phyloP scores from a whole-genome alignment of 331 rosid species.

The Telfairia occidentalis region DNA sequence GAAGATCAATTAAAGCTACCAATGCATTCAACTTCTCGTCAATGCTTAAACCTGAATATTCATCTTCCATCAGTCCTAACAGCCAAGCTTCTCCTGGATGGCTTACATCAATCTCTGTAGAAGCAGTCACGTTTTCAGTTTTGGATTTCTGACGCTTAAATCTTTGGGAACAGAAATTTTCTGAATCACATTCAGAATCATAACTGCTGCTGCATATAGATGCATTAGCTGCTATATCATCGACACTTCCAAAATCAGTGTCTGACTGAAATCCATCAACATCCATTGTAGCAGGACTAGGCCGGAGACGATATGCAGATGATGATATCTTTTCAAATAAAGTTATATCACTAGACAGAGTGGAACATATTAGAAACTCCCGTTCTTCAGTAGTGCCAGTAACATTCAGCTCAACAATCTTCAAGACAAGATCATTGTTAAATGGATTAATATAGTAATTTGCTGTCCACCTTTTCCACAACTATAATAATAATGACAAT shows the following conservation, averaged over 20 bases:
- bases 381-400: conserved; percentile 57
- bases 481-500: background rate
- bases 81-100: conserved; percentile 86
- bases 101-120: conserved; percentile 90
- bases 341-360: conserved; percentile 84
- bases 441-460: conserved; percentile 12
- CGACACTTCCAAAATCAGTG: conserved; percentile 78
- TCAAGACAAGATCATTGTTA: conserved; percentile 23
- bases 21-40: conserved; percentile 80
- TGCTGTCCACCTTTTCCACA: conserved; percentile 6
- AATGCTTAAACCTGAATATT: conserved; percentile 75
- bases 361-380: conserved; percentile 58
- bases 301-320: conserved; percentile 73
- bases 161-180: conserved; percentile 26
- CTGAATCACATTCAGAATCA: conserved; percentile 47
- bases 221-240: conserved; percentile 39
- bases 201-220: conserved; percentile 45
- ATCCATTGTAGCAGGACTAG: conserved; percentile 39
- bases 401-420: conserved; percentile 67
- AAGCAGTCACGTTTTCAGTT: conserved; percentile 22
- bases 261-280: conserved; percentile 61
- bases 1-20: conserved; percentile 79
- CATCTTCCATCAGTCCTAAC: conserved; percentile 85
- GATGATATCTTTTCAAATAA: conserved; percentile 90
- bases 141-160: conserved; percentile 28